Evolutionary conservation across 768 basidiomycete species (phyloP).

Genomic region (Suillus alpinus): DNA sequence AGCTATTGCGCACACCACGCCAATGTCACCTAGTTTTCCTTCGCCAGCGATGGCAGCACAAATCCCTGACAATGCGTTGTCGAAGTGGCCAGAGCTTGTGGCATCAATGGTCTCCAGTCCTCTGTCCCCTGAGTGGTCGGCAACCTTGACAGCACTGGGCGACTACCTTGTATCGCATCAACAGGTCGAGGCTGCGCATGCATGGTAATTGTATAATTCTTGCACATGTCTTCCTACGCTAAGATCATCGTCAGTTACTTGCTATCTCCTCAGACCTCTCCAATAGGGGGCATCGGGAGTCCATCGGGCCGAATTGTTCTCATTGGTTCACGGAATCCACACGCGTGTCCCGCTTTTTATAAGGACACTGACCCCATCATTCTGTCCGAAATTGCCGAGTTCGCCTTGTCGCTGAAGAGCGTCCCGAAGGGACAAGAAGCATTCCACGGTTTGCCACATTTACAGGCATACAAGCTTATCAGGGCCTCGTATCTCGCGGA

Average conservation of each 20-base stretch:
- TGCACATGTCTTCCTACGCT: not conserved
- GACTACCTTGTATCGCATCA: conserved; percentile 73
- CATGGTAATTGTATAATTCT: conserved; percentile 59
- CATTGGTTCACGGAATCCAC: conserved; percentile 66
- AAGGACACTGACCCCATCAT: conserved; percentile 75
- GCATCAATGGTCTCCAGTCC: conserved; percentile 80
- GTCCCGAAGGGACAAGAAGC: conserved; percentile 81
- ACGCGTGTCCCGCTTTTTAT: conserved; percentile 45
- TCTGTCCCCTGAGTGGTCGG: conserved; percentile 63
- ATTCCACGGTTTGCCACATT: conserved; percentile 77
- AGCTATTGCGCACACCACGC: conserved; percentile 41
- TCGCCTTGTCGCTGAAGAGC: conserved; percentile 76
- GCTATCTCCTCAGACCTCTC: conserved; percentile 78
- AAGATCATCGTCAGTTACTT: conserved; percentile 58
- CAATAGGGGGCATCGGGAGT: conserved; percentile 67
- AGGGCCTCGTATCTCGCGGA: conserved; percentile 78
- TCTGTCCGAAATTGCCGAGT: conserved; percentile 90
- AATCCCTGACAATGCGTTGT: conserved; percentile 62
- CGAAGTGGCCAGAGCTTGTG: conserved; percentile 82
- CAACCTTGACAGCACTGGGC: conserved; percentile 79
- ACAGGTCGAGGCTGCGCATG: conserved; percentile 84
- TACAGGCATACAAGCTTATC: conserved; percentile 85
- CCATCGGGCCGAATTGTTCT: conserved; percentile 68
- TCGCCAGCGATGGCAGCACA: conserved; percentile 38
- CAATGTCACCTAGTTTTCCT: conserved; percentile 64